phyloP scores from a whole-genome alignment of 495 filamentous ascomycete genomes.

The Immersiella caudata region DNA sequence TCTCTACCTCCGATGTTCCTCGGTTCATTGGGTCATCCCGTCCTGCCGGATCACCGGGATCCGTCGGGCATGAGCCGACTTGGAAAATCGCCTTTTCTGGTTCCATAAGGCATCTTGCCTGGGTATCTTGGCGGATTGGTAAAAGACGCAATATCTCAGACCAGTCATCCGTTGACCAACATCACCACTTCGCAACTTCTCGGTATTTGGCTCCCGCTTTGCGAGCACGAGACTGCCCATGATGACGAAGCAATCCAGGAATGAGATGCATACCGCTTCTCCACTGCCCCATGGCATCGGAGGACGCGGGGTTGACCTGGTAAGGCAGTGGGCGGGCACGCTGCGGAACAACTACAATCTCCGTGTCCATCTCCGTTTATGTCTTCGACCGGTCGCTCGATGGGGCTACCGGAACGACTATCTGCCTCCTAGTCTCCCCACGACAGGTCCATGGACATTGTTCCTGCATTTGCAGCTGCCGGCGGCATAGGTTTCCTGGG shows the following conservation, averaged over 20 bases:
- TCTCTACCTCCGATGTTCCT: too few species aligned
- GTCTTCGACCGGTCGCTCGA: too few species aligned
- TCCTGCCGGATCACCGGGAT: too few species aligned
- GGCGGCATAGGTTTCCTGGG: background rate
- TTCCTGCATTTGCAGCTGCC: background rate
- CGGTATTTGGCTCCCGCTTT: background rate
- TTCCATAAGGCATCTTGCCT: too few species aligned
- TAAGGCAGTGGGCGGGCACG: background rate
- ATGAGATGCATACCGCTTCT: background rate
- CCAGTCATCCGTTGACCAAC: background rate
- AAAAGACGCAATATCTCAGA: background rate
- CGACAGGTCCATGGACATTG: background rate
- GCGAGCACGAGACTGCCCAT: background rate
- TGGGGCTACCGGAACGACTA: background rate
- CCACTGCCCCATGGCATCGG: background rate
- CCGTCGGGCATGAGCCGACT: too few species aligned
- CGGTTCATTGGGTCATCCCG: too few species aligned
- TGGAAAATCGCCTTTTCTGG: too few species aligned
- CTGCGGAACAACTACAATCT: background rate
- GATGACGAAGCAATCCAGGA: background rate
- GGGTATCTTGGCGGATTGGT: too few species aligned
- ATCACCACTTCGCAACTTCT: background rate
- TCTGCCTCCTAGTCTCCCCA: background rate
- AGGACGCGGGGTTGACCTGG: background rate
- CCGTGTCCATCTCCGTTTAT: background rate